These are phyloP conservation scores for Trypanosoma brucei DNA, from an alignment of 208 protist genomes.

Conservation along the genomic window DNA sequence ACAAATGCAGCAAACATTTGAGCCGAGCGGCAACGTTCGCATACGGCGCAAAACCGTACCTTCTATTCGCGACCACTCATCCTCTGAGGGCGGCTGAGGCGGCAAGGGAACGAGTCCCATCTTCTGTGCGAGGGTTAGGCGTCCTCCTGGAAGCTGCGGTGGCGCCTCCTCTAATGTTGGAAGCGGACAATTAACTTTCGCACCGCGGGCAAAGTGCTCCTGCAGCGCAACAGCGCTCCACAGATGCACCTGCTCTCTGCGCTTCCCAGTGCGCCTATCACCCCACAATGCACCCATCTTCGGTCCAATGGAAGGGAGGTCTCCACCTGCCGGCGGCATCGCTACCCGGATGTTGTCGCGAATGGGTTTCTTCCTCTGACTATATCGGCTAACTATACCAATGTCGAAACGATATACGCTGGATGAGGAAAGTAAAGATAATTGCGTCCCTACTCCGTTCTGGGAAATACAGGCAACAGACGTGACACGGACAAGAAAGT, in stretches of 20 bases:
- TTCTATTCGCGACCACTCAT: conserved; percentile 63
- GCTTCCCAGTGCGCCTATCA: conserved; percentile 13
- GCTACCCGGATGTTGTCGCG: neutral
- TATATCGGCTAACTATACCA: neutral
- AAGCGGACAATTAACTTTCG: conserved; percentile 19
- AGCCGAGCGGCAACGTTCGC: conserved; percentile 8
- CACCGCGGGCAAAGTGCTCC: conserved; percentile 69
- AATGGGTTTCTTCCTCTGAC: neutral
- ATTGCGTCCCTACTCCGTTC: too few relatives aligned
- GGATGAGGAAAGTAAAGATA: too few relatives aligned
- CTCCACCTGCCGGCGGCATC: conserved; percentile 8
- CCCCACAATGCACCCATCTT: conserved; percentile 31
- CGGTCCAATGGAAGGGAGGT: conserved; percentile 39
- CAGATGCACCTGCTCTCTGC: conserved; percentile 56
- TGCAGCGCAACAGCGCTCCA: conserved; percentile 87
- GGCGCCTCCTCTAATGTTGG: conserved; percentile 25
- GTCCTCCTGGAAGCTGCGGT: conserved; percentile 29
- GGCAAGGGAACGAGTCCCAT: conserved; percentile 78
- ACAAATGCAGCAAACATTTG: conserved; percentile 69
- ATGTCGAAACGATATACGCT: too few relatives aligned
- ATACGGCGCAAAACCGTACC: conserved; percentile 41
- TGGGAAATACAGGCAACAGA: too few relatives aligned
- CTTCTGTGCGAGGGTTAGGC: conserved; percentile 72
- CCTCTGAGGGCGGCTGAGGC: conserved; percentile 50
- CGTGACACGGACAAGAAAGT: too few relatives aligned